These are phyloP conservation scores for Penicillium italicum DNA, from an alignment of 2,329 filamentous ascomycete species.

Conservation along the genomic window DNA sequence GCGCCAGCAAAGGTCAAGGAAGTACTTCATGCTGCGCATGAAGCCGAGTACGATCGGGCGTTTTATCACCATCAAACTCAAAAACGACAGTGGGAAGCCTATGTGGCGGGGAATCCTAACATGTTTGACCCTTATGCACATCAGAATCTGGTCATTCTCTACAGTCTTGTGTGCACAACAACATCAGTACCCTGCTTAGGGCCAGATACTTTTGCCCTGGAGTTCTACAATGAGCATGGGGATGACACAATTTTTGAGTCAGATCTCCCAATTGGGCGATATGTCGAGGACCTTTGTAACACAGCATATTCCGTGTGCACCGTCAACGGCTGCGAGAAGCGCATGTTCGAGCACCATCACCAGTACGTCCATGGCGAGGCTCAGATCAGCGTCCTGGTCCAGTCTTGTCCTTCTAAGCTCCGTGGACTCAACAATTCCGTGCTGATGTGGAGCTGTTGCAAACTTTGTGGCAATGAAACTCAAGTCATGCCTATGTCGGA, in stretches of 20 bases:
- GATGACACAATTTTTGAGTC: constrained; percentile 65
- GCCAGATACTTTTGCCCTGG: constrained; percentile 82
- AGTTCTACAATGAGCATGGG: constrained; percentile 90
- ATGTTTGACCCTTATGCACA: constrained; percentile 94
- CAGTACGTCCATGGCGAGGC: constrained; percentile 97
- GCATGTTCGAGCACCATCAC: constrained; percentile 87
- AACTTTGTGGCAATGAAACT: constrained; percentile 85
- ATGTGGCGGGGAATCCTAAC: constrained; percentile 80
- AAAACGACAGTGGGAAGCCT: constrained; percentile 93
- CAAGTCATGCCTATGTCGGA: constrained; percentile 88
- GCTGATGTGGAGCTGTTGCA: constrained; percentile 97
- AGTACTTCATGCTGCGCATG: constrained; percentile 88
- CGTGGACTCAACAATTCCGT: constrained; percentile 69
- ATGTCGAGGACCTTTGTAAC: constrained; percentile 84
- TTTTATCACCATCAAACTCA: constrained; percentile 91
- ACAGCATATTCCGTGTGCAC: constrained; percentile 73
- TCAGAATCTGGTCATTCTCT: constrained; percentile 91
- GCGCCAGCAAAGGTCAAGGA: constrained; percentile 86
- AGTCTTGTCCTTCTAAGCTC: constrained; percentile 66
- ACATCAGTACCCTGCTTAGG: constrained; percentile 92
- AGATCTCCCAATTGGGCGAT: constrained; percentile 91
- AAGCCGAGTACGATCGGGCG: constrained; percentile 94
- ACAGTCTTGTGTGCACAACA: constrained; percentile 87
- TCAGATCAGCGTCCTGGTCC: constrained; percentile 85
- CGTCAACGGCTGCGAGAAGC: constrained; percentile 79